phyloP scores from a whole-genome alignment of 805 yeast species.

The Kluyveromyces wickerhamii region DNA sequence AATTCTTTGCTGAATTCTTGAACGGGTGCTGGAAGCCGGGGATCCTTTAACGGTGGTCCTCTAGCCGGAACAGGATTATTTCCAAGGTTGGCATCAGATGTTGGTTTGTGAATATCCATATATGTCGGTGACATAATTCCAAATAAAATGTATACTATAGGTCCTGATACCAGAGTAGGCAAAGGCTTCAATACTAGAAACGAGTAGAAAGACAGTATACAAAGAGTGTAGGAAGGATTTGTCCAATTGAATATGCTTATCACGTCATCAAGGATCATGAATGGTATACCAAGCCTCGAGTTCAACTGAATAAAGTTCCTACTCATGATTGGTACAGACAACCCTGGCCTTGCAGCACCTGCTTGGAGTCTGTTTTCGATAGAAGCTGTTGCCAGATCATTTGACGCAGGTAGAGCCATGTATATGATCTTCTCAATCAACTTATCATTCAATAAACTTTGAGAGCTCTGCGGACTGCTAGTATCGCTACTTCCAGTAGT shows the following conservation, averaged over 20 bases:
- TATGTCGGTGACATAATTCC: slow-evolving; percentile 65
- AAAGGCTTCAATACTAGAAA: slow-evolving; percentile 55
- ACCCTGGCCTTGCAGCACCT: slow-evolving; percentile 57
- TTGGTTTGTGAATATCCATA: slow-evolving; percentile 54
- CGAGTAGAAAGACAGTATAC: slow-evolving; percentile 42
- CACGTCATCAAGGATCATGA: slow-evolving; percentile 50
- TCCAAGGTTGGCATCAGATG: slow-evolving; percentile 28
- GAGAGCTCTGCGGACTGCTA: slow-evolving; percentile 12
- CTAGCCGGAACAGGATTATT: slow-evolving; percentile 40
- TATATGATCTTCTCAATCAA: slow-evolving; percentile 62
- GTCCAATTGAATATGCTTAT: slow-evolving; percentile 56
- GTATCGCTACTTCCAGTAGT: slow-evolving; percentile 4
- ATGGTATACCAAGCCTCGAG: slow-evolving; percentile 54
- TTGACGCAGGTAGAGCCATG: slow-evolving; percentile 63
- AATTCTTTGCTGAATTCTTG: slow-evolving; percentile 77
- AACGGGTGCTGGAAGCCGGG: slow-evolving; percentile 57
- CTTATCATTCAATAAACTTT: slow-evolving; percentile 49
- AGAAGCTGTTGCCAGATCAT: slow-evolving; percentile 37
- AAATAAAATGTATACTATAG: slow-evolving; percentile 45
- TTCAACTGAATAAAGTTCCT: slow-evolving; percentile 56
- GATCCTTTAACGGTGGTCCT: slow-evolving; percentile 43
- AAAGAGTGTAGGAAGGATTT: slow-evolving; percentile 53
- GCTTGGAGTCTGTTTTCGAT: slow-evolving; percentile 48
- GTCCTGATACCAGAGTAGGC: slow-evolving; percentile 41
- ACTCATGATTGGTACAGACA: slow-evolving; percentile 64